Percentiles rank a stretch among this genome's conserved stretches.
phyloP scores from a whole-genome alignment of 148 eudicot genomes.

The Euryodendron excelsum region DNA sequence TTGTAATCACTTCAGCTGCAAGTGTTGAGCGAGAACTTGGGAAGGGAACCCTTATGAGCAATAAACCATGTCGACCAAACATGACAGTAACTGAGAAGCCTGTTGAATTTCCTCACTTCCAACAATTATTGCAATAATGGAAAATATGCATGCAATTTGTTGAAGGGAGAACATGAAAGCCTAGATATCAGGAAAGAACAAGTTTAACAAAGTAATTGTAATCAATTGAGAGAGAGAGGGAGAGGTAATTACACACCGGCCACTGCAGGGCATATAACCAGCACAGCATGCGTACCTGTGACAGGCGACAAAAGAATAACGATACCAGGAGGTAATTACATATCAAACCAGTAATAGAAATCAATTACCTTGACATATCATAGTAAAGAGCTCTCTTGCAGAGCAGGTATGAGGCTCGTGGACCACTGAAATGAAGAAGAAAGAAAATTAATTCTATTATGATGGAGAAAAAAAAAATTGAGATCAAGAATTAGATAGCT shows the following conservation, averaged over 20 bases:
- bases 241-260: slow-evolving; percentile 79
- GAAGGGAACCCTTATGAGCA: slow-evolving; percentile 68
- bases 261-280: slow-evolving; percentile 98
- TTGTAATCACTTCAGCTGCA: neutral
- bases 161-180: slow-evolving; percentile 88
- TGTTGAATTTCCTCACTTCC: slow-evolving; percentile 82
- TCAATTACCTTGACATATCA: slow-evolving; percentile 81
- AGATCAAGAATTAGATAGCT: neutral
- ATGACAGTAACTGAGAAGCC: slow-evolving; percentile 70
- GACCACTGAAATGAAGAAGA: slow-evolving; percentile 49
- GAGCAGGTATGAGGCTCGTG: slow-evolving; percentile 87
- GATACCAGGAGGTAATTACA: neutral
- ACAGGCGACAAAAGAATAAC: slow-evolving; percentile 15
- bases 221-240: slow-evolving; percentile 22
- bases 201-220: neutral
- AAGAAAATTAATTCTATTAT: neutral
- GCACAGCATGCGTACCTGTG: slow-evolving; percentile 82
- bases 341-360: neutral
- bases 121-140: slow-evolving; percentile 77
- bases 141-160: slow-evolving; percentile 95
- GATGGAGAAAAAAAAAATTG: neutral
- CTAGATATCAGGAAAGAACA: slow-evolving; percentile 32
- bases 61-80: slow-evolving; percentile 72
- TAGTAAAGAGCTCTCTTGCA: slow-evolving; percentile 88
- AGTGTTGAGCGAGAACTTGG: neutral